Conservation (phyloP, 2,329 filamentous ascomycete genomes). For the Ascocoryne sarcoides region DNA sequence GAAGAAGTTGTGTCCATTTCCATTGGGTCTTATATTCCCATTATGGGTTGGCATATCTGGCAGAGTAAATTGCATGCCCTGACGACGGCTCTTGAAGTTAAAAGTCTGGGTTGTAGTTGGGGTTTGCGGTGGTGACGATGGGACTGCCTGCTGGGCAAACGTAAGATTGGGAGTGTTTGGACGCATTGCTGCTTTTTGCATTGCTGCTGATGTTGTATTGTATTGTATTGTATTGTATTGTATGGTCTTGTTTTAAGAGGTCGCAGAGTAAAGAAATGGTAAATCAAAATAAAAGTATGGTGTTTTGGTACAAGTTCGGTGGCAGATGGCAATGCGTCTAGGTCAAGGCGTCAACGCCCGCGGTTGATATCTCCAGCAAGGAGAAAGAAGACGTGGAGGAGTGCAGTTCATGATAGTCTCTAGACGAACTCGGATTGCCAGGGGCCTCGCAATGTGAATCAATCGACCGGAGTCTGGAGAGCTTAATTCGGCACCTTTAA, state of each 20-base stretch:
- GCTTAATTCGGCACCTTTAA: slow-evolving; percentile 9
- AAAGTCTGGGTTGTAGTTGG: slow-evolving; percentile 31
- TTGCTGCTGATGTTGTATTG: no score
- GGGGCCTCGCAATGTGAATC: slow-evolving; percentile 20
- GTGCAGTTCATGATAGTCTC: slow-evolving; percentile 29
- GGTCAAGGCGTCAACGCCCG: slow-evolving; percentile 28
- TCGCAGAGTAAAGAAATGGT: not conserved
- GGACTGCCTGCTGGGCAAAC: slow-evolving; percentile 30
- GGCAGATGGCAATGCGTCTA: slow-evolving; percentile 5
- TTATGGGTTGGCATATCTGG: slow-evolving; percentile 27
- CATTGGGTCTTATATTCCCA: slow-evolving; percentile 35
- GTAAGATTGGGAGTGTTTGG: slow-evolving; percentile 37
- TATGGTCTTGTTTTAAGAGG: no score
- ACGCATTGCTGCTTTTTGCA: slow-evolving; percentile 29
- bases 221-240: not conserved
- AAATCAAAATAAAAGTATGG: not conserved
- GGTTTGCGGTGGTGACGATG: slow-evolving; percentile 40
- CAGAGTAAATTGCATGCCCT: slow-evolving; percentile 21
- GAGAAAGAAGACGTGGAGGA: slow-evolving; percentile 27
- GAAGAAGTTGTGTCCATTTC: slow-evolving; percentile 27
- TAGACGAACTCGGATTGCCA: slow-evolving; percentile 11
- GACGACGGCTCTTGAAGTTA: slow-evolving; percentile 25
- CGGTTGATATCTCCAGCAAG: slow-evolving; percentile 28
- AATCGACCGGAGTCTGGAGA: slow-evolving; percentile 9
- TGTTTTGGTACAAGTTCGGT: slow-evolving; percentile 8